Evolutionary conservation across 495 filamentous ascomycete genomes (phyloP), one percentile per base, ranked within the genome.

Genomic region (Aspergillus steynii): DNA sequence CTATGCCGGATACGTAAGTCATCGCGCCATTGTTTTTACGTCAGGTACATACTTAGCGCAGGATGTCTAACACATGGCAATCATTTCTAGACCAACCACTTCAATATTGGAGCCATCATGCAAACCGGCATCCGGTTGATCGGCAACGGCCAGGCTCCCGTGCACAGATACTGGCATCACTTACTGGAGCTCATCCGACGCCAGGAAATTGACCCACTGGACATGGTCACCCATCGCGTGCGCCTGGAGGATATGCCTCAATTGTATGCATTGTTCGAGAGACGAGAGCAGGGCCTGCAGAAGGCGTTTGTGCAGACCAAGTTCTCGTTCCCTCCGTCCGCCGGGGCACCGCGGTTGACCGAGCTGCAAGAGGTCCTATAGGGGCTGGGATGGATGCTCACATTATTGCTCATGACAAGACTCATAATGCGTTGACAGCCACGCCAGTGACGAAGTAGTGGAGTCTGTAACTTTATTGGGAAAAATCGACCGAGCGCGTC

Each of bases 61-160:
- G 8, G 28, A 28, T 45, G 9, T 45, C 26, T 31, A 12, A 20
- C 45, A 27, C 20, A 37, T 25, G 4, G 49, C 25, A 29, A 15
- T 45, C 3, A 28, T 10, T 32, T n/a, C 2, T 56, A 90, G 86
- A 90, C 88, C 5, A 93, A 87, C 64, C 88, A 92, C 63, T 91
- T 93, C 81, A 90, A 91, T 65, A 87, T 96, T 65, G 90, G 93
- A 31, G 83, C 90, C 1, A 66, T 96, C 25, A 97, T 96, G 93
- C 86, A 96, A 73, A 87, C 88, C 51, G 92, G 93, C 29, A 86
- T 96, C 63, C 85, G 86, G 1, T 80, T 96, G 15, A 89, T 90
- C 60, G 90, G 93, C 50, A 91, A 91, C 68, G 91, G 93, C 3
- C 92, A 96, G 70, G 88, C 90, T 0, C 91, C 90, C 0, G 91